Percentiles rank a stretch among this genome's conserved stretches.
Conservation (phyloP, 1,139 yeast genomes). For the Lodderomyces jiufengensis region DNA sequence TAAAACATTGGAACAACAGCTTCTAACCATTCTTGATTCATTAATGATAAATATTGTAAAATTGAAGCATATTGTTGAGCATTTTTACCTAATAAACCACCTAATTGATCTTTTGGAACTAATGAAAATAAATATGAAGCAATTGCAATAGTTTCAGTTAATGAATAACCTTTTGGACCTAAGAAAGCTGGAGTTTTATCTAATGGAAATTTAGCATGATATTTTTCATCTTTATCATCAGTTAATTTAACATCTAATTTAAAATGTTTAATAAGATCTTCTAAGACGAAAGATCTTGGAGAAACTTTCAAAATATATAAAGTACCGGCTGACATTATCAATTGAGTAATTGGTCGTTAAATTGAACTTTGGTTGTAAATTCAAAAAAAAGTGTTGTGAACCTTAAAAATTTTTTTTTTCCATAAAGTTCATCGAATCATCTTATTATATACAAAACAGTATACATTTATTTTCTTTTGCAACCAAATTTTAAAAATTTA, state of each 20-base stretch:
- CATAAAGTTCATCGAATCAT: too few species aligned
- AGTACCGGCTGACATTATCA: slow-evolving; percentile 54
- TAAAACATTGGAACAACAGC: slow-evolving; percentile 30
- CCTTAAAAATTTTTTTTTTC: neutral
- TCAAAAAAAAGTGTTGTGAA: neutral
- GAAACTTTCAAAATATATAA: slow-evolving; percentile 48
- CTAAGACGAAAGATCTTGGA: slow-evolving; percentile 46
- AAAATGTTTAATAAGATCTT: slow-evolving; percentile 50
- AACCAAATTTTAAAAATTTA: neutral
- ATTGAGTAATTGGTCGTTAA: neutral
- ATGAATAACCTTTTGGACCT: slow-evolving; percentile 75
- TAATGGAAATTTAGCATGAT: slow-evolving; percentile 60
- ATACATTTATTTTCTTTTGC: neutral
- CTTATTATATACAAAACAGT: too few species aligned
- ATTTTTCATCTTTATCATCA: slow-evolving; percentile 38
- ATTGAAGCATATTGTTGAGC: slow-evolving; percentile 67
- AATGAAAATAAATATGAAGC: slow-evolving; percentile 37
- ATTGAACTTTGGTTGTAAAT: slow-evolving; percentile 1
- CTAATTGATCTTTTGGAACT: slow-evolving; percentile 26
- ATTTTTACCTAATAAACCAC: slow-evolving; percentile 55
- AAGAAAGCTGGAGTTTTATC: slow-evolving; percentile 72
- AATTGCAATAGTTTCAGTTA: slow-evolving; percentile 79
- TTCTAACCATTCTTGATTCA: slow-evolving; percentile 65
- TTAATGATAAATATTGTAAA: slow-evolving; percentile 78
- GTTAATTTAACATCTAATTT: slow-evolving; percentile 61